Evolutionary conservation across 1,139 yeast genomes (phyloP), one percentile per base, ranked within the genome.

Genomic region (Komagataea norvegica): DNA sequence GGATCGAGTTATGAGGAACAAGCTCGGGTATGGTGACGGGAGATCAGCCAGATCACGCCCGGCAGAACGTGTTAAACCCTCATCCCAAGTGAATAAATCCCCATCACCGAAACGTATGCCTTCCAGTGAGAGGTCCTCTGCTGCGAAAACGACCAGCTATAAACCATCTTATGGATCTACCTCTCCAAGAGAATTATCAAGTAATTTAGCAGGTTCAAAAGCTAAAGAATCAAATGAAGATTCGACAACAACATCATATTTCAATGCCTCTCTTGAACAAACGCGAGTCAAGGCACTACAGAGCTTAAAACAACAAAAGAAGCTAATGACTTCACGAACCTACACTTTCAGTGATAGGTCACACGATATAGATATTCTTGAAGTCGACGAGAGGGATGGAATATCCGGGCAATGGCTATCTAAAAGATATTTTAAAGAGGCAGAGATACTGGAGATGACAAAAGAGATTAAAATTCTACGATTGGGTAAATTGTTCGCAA

Each of bases 401-500:
- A 60, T 48, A 42, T 62, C 70, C 3, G 61, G 70, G 0, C 54
- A 59, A 18, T 49, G 59, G 43, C 41, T 73, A 1, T 48, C 59
- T 15, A 65, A 68, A 40, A 59, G 88, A 37, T 81, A 77, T 48
- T 47, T 77, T 5, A 57, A 67, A 0, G 42, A 54, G 8, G 56
- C 51, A 0, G 56, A 56, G 2, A 43, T 80, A 4, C 51, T 56
- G 3, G 39, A 47, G 5, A 48, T 68, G 4, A 49, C 79, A 11
- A 48, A 58, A 7, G 69, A 70, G 8, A 70, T 75, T 40, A 78
- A 78, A 47, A 55, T 79, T 1, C 58, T 82, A 31, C 64, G 79
- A 30, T 53, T 80, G 6, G 70, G 70, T n/a, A 76, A 77, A 42
- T 59, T 81, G 9, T 68, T 74, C 42, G 84, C 83, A 4, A 78